Percentiles rank a stretch among this genome's conserved stretches.
Evolutionary conservation across 169 alveolate species (phyloP).

Genomic region (Plasmodium inui): DNA sequence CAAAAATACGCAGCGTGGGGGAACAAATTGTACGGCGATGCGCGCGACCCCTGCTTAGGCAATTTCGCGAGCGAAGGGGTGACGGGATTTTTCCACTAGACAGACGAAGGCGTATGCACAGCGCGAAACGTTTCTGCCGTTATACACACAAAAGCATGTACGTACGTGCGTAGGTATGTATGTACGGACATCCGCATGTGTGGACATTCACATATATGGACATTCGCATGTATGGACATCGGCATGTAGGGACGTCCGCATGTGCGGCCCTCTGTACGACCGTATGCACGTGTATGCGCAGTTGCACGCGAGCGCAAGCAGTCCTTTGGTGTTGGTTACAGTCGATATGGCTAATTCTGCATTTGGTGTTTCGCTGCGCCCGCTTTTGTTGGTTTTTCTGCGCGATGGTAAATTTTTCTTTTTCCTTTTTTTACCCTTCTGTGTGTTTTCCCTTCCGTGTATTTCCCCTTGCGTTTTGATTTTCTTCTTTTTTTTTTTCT

Average conservation of each 20-base stretch:
- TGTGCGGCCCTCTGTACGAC: not conserved
- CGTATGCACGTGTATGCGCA: not conserved
- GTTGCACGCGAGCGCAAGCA: constrained; percentile 19
- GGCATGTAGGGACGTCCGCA: not conserved
- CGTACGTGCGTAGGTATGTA: not conserved
- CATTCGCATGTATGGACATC: not conserved
- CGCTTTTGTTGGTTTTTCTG: not conserved
- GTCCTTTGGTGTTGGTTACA: not conserved
- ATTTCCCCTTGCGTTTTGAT: not conserved
- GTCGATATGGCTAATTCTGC: constrained; percentile 3
- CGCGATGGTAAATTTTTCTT: not conserved
- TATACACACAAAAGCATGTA: constrained; percentile 4
- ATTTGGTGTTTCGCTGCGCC: not conserved
- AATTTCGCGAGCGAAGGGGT: not conserved
- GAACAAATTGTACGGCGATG: not conserved
- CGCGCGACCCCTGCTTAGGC: not conserved
- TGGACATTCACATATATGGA: not conserved
- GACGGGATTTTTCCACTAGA: not conserved
- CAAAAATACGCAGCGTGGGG: not conserved
- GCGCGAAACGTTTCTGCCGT: not conserved
- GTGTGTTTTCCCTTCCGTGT: not conserved
- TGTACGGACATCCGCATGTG: not conserved
- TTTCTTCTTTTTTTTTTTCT: not conserved
- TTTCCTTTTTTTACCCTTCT: not conserved
- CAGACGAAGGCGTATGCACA: not conserved